Conservation (phyloP, 805 yeast genomes). For the Debaryomyces hansenii region DNA sequence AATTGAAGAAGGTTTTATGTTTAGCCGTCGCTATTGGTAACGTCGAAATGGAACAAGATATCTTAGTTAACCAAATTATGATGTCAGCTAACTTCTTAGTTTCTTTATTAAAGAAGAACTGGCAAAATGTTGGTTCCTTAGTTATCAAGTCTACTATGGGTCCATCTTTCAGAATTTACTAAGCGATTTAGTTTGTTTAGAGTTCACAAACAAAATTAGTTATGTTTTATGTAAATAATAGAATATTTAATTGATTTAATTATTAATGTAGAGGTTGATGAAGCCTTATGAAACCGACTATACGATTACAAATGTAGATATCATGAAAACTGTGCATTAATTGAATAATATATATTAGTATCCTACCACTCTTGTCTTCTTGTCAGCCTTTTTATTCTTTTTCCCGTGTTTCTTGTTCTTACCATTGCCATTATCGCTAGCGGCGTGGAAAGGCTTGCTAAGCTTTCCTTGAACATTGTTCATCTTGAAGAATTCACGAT, state of each 20-base stretch:
- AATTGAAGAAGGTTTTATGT: slow-evolving; percentile 99
- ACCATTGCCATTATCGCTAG: slow-evolving; percentile 19
- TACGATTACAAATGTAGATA: neutral
- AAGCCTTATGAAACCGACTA: neutral
- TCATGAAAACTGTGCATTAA: neutral
- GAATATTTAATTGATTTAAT: slow-evolving; percentile 1
- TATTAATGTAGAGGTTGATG: neutral
- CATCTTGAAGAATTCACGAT: slow-evolving; percentile 80
- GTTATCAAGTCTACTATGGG: slow-evolving; percentile 99
- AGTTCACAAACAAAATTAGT: neutral
- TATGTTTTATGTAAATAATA: slow-evolving; percentile 2
- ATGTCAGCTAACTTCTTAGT: slow-evolving; percentile 99
- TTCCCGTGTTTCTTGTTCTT: slow-evolving; percentile 65
- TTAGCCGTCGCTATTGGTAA: slow-evolving; percentile 99
- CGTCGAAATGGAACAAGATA: slow-evolving; percentile 99
- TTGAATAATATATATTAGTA: slow-evolving; percentile 11
- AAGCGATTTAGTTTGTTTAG: slow-evolving; percentile 33
- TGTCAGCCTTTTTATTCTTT: slow-evolving; percentile 68
- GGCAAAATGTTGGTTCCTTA: slow-evolving; percentile 99
- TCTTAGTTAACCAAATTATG: slow-evolving; percentile 95
- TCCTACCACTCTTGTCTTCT: slow-evolving; percentile 37
- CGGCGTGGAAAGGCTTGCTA: slow-evolving; percentile 72
- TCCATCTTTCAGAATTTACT: slow-evolving; percentile 99
- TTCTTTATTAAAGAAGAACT: slow-evolving; percentile 99
- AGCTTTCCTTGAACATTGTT: slow-evolving; percentile 61